Base-by-base conservation (phyloP, 2,329 filamentous ascomycete species). In the Sclerotiophoma versabilis region DNA sequence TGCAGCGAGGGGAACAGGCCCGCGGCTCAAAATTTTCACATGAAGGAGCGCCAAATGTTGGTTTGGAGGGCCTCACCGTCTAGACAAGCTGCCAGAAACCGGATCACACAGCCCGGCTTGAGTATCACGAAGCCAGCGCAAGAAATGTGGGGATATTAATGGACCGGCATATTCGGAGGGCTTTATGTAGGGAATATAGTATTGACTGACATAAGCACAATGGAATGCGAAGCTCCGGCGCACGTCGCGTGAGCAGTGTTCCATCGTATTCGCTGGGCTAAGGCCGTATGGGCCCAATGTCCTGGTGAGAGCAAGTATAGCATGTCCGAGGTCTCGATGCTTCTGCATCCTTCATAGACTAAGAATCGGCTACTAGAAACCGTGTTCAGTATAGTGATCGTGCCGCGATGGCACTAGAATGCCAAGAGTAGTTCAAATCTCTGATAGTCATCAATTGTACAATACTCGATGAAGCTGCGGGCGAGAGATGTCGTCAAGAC, bases 1-100 rank as follows among this genome's bases (percentile, higher is more conserved):
- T 55, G 45, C 38, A 47, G 48, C 59, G 42, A 52, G 43, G 45
- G 39, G 50, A 37, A 15, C 23, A 48, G 50, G 54, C 58, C 54
- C 42, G 33, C 58, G 51, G 43, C 46, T 38, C 50, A 43, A 43
- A 41, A 19, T 41, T 56, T 67, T 67, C 64, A 67, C 55, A 57
- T 67, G 63, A 61, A 66, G 29, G 39, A 44, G 39, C 34, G 45
- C 44, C 49, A 45, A 34, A 44, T 51, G 32, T 46, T 41, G 22
- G 37, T 20, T 27, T 30, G 29, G 46, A 49, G n/a, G 50, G 51
- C 39, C 45, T 41, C 20, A 41, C 29, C 29, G 22, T 26, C 23
- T 43, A 37, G 43, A 42, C 45, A 41, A 39, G 20, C 22, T 17
- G 23, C 22, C 25, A 23, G 30, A 14, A 33, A 20, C 11, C 29